Evolutionary conservation across 2,329 filamentous ascomycete genomes (phyloP), one percentile per base, ranked within the genome.

Genomic region (Aspergillus sp.): DNA sequence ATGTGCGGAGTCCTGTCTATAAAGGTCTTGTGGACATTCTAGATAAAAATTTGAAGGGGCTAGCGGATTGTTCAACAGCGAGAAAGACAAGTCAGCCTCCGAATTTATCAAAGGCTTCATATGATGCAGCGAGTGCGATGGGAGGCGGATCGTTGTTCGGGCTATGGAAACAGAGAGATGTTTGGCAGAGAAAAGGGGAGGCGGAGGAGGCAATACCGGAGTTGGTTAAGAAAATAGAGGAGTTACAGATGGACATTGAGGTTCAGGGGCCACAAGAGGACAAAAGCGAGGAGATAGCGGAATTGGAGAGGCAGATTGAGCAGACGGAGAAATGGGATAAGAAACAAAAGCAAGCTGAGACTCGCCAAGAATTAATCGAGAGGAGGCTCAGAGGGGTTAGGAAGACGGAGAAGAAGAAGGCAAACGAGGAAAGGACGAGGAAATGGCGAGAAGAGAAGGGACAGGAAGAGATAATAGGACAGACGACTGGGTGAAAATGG

Each of bases 41-140:
- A 15, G 4, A 66, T 63, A 13, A 59, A 59, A 2, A 64, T 70
- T 4, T 71, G n/a, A 51, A 40, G 24, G 67, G 65, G 46, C 54
- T 74, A 44, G 73, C 68, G 20, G 73, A 76, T 64, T 66, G 64
- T n/a, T 62, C 74, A 41, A 55, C 65, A 57, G 58, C 64, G 45
- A 61, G 63, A 45, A 75, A 73, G 41, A 37, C 34, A n/a, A 4
- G 2, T 34, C n/a, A 8, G 17, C 17, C 9, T 8, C 27, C 20
- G 8, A 27, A 30, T 8, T 30, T 30, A 17, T 30, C 6, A 24
- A 30, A 30, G 13, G 24, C 12, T 27, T 17, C 22, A 30, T 44
- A 56, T 39, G 42, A 39, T 44, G 56, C 67, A 34, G 67, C 64
- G 51, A 57, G 62, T 59, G 34, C 55, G 47, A 58, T 69, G 59